Conservation (phyloP, 2,329 filamentous ascomycete species). For the Aspergillus chevalieri region DNA sequence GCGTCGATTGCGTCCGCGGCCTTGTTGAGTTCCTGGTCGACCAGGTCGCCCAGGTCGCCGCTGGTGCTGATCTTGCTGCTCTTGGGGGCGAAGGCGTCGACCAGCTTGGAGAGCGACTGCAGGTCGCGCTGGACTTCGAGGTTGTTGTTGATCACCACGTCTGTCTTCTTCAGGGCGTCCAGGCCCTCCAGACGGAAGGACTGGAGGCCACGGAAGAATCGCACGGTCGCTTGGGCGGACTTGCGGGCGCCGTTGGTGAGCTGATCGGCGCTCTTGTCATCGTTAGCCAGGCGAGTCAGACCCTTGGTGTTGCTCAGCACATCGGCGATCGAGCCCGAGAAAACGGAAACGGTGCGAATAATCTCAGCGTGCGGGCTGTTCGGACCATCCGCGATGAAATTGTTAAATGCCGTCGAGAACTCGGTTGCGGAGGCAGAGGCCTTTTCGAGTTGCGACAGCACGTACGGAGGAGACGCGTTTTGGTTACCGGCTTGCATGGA, state of each 20-base stretch:
- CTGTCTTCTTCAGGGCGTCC: conserved; percentile 85
- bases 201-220: conserved; percentile 90
- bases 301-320: conserved; percentile 96
- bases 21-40: conserved; percentile 85
- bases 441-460: conserved; percentile 95
- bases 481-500: conserved; percentile 98
- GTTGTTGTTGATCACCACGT: conserved; percentile 96
- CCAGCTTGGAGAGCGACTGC: conserved; percentile 87
- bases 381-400: conserved; percentile 93
- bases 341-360: conserved; percentile 86
- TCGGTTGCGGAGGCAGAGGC: conserved; percentile 90
- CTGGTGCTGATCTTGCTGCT: conserved; percentile 70
- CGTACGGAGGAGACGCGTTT: conserved; percentile 89
- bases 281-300: conserved; percentile 82
- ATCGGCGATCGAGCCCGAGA: conserved; percentile 84
- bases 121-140: conserved; percentile 92
- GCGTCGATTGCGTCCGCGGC: conserved; percentile 93
- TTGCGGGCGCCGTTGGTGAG: conserved; percentile 75
- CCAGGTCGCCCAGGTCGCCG: conserved; percentile 86
- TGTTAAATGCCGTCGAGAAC: conserved; percentile 96
- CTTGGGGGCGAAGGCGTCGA: conserved; percentile 85
- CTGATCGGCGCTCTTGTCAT: conserved; percentile 89
- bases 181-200: conserved; percentile 90
- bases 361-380: conserved; percentile 85
- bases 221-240: conserved; percentile 78